These are phyloP conservation scores for Dioscorea zingiberensis DNA, from an alignment of 106 monocot species.

Conservation along the genomic window DNA sequence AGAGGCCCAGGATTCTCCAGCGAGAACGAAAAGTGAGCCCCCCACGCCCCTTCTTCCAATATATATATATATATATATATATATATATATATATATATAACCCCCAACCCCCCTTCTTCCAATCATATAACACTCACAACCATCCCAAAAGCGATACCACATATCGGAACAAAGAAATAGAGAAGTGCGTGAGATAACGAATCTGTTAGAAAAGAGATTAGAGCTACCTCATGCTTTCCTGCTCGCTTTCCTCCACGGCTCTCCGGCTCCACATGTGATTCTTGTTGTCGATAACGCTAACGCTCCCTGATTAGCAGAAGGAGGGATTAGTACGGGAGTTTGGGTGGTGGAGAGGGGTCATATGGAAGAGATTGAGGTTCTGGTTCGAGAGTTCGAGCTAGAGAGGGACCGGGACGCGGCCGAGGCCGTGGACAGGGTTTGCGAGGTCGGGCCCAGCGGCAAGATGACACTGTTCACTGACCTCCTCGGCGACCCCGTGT, in stretches of 20 bases:
- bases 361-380: background rate
- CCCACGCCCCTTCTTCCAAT: too few relatives aligned
- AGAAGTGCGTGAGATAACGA: background rate
- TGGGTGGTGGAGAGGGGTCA: background rate
- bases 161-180: too few relatives aligned
- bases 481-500: constrained; percentile 44
- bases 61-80: too few relatives aligned
- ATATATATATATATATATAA: too few relatives aligned
- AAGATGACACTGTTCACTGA: constrained; percentile 27
- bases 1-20: too few relatives aligned
- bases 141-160: too few relatives aligned
- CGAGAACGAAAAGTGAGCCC: too few relatives aligned
- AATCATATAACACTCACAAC: too few relatives aligned
- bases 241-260: background rate
- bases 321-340: background rate
- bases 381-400: constrained; percentile 42
- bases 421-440: constrained; percentile 49
- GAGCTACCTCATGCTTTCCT: background rate
- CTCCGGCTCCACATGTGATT: background rate
- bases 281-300: background rate
- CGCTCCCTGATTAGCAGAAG: background rate
- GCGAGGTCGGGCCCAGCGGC: constrained; percentile 68
- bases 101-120: too few relatives aligned
- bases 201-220: background rate
- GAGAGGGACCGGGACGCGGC: constrained; percentile 42